phyloP scores from a whole-genome alignment of 257 asterid genomes.

The Penstemon eatonii region DNA sequence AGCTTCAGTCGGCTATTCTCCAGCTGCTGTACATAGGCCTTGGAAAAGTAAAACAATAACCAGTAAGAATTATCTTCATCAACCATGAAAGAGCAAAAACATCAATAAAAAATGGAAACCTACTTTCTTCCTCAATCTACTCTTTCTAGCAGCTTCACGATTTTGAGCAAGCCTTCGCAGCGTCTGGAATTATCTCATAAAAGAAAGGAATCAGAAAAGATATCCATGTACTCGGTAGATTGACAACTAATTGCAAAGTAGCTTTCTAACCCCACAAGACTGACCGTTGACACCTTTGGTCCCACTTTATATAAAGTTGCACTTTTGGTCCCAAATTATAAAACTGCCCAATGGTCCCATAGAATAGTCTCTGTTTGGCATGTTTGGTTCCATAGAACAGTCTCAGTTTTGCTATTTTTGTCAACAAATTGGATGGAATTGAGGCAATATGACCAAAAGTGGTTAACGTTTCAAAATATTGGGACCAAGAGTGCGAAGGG shows the following conservation, averaged over 20 bases:
- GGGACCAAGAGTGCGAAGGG: no score
- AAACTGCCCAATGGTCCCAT: no score
- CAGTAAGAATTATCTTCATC: slow-evolving; percentile 13
- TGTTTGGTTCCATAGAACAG: no score
- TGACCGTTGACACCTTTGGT: no score
- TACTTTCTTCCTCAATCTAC: slow-evolving; percentile 90
- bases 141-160: slow-evolving; percentile 97
- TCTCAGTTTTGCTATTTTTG: no score
- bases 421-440: no score
- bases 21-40: slow-evolving; percentile 96
- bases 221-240: slow-evolving; percentile 12
- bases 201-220: slow-evolving; percentile 26
- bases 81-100: slow-evolving; percentile 23
- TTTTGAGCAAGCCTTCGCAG: slow-evolving; percentile 89
- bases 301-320: no score
- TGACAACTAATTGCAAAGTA: not conserved
- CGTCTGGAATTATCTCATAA: slow-evolving; percentile 46
- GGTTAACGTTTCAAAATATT: no score
- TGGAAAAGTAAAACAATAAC: slow-evolving; percentile 24
- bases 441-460: no score
- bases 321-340: no score
- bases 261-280: no score
- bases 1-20: slow-evolving; percentile 93
- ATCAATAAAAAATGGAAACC: slow-evolving; percentile 27
- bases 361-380: no score